Base-by-base conservation (phyloP, 2,329 filamentous ascomycete species). In the Davidsoniella australis region DNA sequence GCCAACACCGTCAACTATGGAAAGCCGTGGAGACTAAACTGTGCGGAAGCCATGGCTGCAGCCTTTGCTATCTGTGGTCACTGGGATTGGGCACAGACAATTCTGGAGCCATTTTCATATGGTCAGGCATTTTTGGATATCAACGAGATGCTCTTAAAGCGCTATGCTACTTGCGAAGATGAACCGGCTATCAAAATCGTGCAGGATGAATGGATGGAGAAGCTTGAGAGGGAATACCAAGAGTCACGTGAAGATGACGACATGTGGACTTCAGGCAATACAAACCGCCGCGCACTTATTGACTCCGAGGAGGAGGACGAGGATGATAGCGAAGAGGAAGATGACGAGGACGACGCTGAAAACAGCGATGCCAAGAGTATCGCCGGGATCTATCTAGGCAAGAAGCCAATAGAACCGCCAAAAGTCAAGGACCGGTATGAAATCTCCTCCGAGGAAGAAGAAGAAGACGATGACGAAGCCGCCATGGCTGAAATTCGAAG, bases 1-100 rank as follows among this genome's bases (percentile, higher is more conserved):
- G 91, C 91, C 44, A 98, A 98, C 63, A 82, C 84, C 1, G 91
- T 95, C 60, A 98, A 98, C 67, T 98, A 98, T 66, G 91, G 91
- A 53, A 85, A 85, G 60, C 91, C 91, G 4, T 95, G 88, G 85
- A 73, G 88, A 49, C 64, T 98, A 54, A 98, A 98, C 64, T 98
- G 91, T 58, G 91, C 87, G 26, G 91, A 98, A 68, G 91, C 91
- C 3, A 70, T 98, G 43, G 91, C 87, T 0, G 89, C 91, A 3
- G 85, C 85, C 18, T 98, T 94, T 60, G 85, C 76, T 59, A 98
- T 98, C 55, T 96, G 89, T 58, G 86, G 91, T 4, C 85, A 91
- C 59, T 63, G 75, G 5, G 89, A 95, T 46, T 98, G 91, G 91
- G 89, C 91, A 0, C 78, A 82, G 60, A 76, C 85, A 54, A 78